Evolutionary conservation across 352 stramenopile genomes (phyloP), one percentile per base, ranked within the genome.

Genomic region (Pythium folliculosum): DNA sequence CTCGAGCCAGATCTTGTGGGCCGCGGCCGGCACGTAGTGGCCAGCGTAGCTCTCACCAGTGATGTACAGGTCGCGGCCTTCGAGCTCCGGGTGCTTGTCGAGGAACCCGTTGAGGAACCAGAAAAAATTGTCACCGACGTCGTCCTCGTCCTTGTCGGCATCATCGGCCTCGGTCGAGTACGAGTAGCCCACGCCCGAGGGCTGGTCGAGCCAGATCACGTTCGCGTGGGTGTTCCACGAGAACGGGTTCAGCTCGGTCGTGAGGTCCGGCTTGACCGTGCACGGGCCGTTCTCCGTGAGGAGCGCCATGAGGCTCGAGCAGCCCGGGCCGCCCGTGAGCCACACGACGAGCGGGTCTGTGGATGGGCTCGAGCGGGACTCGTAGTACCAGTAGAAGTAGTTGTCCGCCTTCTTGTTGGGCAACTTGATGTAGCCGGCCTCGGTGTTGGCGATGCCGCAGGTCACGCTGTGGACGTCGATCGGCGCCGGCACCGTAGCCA

Each of bases 331-430:
- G 7, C 82, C 80, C 10, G 78, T 81, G 40, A 91, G 73, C 82
- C 82, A 91, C 17, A 91, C 25, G 22, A 90, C 60, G 2, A 91
- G 63, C 25, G 83, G 79, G n/a, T 84, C 83, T 14, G 13, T 65
- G 78, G 12, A 19, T 49, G 2, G 77, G 61, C 10, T 74, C 52
- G 13, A 1, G 12, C 7, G 54, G 5, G 83, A 88, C 65, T 89
- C 73, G 19, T 86, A 74, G 56, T 76, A 86, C 83, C 81, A 90
- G 67, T 90, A 91, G 54, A 89, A 91, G 71, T 86, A 90, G 60
- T 89, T 66, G 30, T 79, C 72, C 49, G 86, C 77, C 35, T 78
- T 69, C 65, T 78, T 77, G 62, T 86, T 85, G 8, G 70, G n/a
- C 4, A 87, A 70, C 60, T 76, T 69, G 40, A 89, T 73, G 76